Evolutionary conservation across 108 stramenopile species (phyloP).

Genomic region (Nitzschia sp.): DNA sequence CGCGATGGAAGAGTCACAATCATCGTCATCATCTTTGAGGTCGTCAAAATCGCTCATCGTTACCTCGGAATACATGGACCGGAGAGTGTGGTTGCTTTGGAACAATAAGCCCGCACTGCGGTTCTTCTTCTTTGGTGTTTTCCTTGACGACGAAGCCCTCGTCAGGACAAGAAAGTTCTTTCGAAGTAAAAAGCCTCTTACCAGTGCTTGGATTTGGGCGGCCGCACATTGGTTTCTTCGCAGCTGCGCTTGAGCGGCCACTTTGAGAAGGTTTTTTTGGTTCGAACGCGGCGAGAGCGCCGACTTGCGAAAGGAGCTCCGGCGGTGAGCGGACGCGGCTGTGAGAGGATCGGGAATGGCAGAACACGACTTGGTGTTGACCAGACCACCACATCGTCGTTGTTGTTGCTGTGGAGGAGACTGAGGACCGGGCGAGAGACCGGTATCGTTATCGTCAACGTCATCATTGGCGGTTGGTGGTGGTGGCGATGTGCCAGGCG

Average conservation of each 20-base stretch:
- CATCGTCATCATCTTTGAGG: neutral
- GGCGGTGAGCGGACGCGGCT: neutral
- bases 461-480: neutral
- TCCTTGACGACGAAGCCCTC: neutral
- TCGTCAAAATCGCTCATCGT: neutral
- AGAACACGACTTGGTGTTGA: too few species aligned
- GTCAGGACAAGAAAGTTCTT: neutral
- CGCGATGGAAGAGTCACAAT: neutral
- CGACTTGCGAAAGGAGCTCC: conserved; percentile 1
- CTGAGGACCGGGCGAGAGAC: neutral
- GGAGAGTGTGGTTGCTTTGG: neutral
- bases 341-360: neutral
- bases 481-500: neutral
- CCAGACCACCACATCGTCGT: too few species aligned
- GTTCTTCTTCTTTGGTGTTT: neutral
- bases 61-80: neutral
- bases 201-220: neutral
- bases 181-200: neutral
- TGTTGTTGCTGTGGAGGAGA: neutral
- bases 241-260: neutral
- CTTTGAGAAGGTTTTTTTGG: neutral
- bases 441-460: too few species aligned
- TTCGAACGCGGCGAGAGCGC: neutral
- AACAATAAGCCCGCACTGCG: too few species aligned
- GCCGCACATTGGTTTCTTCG: neutral